These are phyloP conservation scores for Colletotrichum simmondsii DNA, from an alignment of 2,329 filamentous ascomycete species.

Conservation along the genomic window DNA sequence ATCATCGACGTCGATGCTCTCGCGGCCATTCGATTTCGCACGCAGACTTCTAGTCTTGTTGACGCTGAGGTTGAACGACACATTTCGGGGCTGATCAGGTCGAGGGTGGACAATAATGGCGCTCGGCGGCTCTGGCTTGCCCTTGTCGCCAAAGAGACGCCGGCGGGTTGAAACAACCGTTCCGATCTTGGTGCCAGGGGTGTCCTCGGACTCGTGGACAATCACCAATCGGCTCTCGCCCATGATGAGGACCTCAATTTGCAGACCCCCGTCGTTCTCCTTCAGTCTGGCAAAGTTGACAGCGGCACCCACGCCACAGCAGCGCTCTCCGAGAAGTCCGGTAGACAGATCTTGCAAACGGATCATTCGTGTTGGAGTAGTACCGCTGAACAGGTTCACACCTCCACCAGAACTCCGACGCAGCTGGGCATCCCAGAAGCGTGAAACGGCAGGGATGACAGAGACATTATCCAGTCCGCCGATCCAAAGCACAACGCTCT, in stretches of 20 bases:
- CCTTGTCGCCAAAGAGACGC: conserved; percentile 40
- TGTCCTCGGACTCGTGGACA: conserved; percentile 64
- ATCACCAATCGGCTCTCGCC: conserved; percentile 67
- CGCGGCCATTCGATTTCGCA: conserved; percentile 13
- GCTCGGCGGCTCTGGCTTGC: conserved; percentile 54
- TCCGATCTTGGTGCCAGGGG: conserved; percentile 54
- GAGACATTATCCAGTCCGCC: conserved; percentile 67
- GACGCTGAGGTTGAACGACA: conserved; percentile 63
- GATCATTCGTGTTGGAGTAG: conserved; percentile 65
- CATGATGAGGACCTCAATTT: conserved; percentile 64
- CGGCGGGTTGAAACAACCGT: conserved; percentile 46
- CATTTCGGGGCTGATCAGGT: conserved; percentile 47
- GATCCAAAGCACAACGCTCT: conserved; percentile 68
- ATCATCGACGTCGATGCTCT: conserved; percentile 27
- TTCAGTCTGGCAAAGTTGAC: conserved; percentile 45
- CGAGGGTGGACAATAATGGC: conserved; percentile 68
- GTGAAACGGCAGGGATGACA: conserved; percentile 63
- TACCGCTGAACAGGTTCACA: conserved; percentile 66
- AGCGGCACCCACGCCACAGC: conserved; percentile 61
- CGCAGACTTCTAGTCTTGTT: conserved; percentile 42
- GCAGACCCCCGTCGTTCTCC: conserved; percentile 53
- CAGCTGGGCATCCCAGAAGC: conserved; percentile 70
- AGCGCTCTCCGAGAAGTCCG: conserved; percentile 67
- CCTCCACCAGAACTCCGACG: conserved; percentile 61
- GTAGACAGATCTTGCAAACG: conserved; percentile 63